Base-by-base conservation (phyloP, 345 rosid species). In the Tarenaya hassleriana region DNA sequence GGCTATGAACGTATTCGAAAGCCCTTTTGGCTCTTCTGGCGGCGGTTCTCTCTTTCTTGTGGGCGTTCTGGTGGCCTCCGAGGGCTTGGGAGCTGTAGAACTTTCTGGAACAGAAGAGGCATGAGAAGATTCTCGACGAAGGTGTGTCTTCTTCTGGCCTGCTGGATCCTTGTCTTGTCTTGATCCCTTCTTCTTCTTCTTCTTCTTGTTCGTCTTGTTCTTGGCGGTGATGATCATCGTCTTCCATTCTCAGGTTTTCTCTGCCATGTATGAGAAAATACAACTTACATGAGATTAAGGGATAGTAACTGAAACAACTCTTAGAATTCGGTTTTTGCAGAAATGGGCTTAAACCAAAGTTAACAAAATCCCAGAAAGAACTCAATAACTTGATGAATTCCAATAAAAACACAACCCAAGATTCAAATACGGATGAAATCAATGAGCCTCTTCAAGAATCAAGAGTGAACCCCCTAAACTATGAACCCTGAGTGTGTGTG, bases 11-110 rank as follows among this genome's bases (percentile, higher is more conserved):
- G 32, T 58, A 78, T 58, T 73, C 80, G 0, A 77, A 67, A 2
- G 67, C 77, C 32, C 82, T 68, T 74, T 76, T 82, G 18, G 84
- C 85, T 56, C 76, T 90, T 62, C 94, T 74, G 0, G 85, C 89
- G 7, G 86, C 82, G 5, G 58, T 74, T 61, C 97, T 73, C 58
- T 90, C 97, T 50, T 77, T 86, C 87, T 84, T 90, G 77, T 90
- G 95, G 11, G 98, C 96, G 31, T 90, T 90, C 46, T 90, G 98
- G 64, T 90, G 98, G 16, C 97, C 97, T 11, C 96, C 97, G 15
- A 90, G 58, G 4, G 98, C 98, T 64, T 90, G 97, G 14, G 97
- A 90, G 43, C 89, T 91, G 67, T 78, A 73, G 61, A 90, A 90
- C 54, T 86, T 77, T 68, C 94, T 73, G 4, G 97, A 77, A 56